Evolutionary conservation across 1,284 basidiomycete species (phyloP).

Genomic region (Chalciporus sp.): DNA sequence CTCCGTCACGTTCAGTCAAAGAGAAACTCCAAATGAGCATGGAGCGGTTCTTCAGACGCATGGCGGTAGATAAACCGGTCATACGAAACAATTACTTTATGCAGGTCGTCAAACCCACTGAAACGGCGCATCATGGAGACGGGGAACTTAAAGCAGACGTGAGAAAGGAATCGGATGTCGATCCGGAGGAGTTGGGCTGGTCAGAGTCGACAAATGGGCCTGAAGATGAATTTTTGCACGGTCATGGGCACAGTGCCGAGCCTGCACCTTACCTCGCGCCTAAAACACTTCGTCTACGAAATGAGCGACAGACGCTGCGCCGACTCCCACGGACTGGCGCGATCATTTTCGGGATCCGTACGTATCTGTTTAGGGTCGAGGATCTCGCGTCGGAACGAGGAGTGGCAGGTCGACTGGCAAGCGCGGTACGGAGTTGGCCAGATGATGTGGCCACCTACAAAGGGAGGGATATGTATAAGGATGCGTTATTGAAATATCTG

Average conservation of each 20-base stretch:
- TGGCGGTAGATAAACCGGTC: constrained; percentile 70
- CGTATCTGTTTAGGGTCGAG: constrained; percentile 66
- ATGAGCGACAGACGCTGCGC: constrained; percentile 75
- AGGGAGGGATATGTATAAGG: constrained; percentile 51
- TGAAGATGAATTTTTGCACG: constrained; percentile 55
- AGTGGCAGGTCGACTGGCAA: constrained; percentile 66
- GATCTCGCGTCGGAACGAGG: constrained; percentile 63
- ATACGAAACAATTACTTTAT: constrained; percentile 74
- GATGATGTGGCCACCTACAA: constrained; percentile 70
- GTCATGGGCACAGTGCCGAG: constrained; percentile 32
- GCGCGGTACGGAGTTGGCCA: constrained; percentile 70
- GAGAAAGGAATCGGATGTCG: constrained; percentile 38
- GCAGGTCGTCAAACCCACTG: constrained; percentile 50
- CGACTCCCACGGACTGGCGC: constrained; percentile 68
- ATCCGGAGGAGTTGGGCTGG: constrained; percentile 74
- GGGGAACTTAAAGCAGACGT: constrained; percentile 1
- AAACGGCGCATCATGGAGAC: not conserved
- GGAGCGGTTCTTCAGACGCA: constrained; percentile 68
- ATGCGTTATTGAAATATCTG: constrained; percentile 49
- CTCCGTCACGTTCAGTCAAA: constrained; percentile 46
- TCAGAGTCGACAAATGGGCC: constrained; percentile 61
- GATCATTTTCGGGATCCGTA: constrained; percentile 79
- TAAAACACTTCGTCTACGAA: constrained; percentile 58
- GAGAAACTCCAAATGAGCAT: constrained; percentile 68
- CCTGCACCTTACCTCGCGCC: constrained; percentile 35